Evolutionary conservation across 2,329 filamentous ascomycete genomes (phyloP), one percentile per base, ranked within the genome.

Genomic region (Penicillium sp.): DNA sequence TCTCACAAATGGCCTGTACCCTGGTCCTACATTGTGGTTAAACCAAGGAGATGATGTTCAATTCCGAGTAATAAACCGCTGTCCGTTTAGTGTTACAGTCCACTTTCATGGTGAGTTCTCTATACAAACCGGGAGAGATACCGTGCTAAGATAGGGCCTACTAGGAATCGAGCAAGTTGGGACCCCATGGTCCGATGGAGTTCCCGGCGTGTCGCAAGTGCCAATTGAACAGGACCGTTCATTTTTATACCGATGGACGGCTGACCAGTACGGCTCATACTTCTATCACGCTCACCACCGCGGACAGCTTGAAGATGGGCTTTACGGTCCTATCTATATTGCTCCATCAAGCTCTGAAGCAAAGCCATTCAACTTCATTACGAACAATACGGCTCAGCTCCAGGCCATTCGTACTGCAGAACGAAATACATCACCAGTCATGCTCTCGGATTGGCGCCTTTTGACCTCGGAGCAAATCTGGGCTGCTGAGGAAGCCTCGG

Each of bases 121-220:
- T 2, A 7, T 18, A n/a, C 8, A 10, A 23, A 12, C 24, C 9
- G 25, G 2, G 8, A n/a, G 20, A 2, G 6, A 18, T 31, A 6
- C 6, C 4, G 4, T 23, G 9, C 39, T 55, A 28, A 56, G 1
- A 4, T 13, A 9, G 8, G 10, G 3, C 3, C 3, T 10, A 12
- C n/a, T 37, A 64, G 64, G 64, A 15, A 65, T 66, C 32, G 54
- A 57, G 33, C 78, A 80, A 69, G 55, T 65, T 1, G 66, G 68
- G 18, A 82, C 79, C 0, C 78, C 80, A 0, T 84, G 80, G 81
- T 77, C 80, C 0, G 82, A 85, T 50, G 82, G 82, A 27, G 76
- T 81, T 0, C 78, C 80, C 0, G 81, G 81, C 1, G 62, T 84
- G 2, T 75, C 76, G 0, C 81, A 84, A 57, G 68, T 68, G 3